phyloP scores from a whole-genome alignment of 768 basidiomycete species.

The Leccinum broughii region DNA sequence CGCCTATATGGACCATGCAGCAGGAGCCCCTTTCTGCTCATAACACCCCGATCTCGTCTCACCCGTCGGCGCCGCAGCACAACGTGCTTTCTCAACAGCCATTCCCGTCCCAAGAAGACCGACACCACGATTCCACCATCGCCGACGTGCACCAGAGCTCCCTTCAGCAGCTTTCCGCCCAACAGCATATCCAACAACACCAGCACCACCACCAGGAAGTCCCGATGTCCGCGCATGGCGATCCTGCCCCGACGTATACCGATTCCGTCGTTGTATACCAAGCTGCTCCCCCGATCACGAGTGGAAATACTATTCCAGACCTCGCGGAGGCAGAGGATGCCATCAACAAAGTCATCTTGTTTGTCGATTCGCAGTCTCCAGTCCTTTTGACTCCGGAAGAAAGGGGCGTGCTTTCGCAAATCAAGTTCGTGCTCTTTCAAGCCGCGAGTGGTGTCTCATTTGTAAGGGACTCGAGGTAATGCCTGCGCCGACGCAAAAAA shows the following conservation, averaged over 20 bases:
- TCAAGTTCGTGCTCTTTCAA: conserved; percentile 58
- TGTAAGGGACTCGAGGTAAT: conserved; percentile 34
- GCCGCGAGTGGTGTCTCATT: conserved; percentile 39
- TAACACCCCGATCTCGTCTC: conserved; percentile 34
- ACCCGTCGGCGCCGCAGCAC: conserved; percentile 29
- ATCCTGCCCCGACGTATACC: conserved; percentile 25
- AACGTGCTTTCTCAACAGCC: conserved; percentile 31
- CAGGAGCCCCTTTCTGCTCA: conserved; percentile 30
- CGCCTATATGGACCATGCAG: conserved; percentile 36
- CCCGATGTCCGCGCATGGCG: conserved; percentile 29
- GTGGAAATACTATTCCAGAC: conserved; percentile 38
- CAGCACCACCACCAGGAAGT: conserved; percentile 23
- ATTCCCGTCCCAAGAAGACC: conserved; percentile 29
- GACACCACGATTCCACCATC: conserved; percentile 28
- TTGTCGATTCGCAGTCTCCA: conserved; percentile 44
- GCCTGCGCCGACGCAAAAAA: not conserved
- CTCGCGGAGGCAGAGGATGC: conserved; percentile 54
- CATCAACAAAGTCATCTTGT: conserved; percentile 53
- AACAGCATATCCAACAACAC: conserved; percentile 31
- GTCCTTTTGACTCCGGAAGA: conserved; percentile 36
- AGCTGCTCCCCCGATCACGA: conserved; percentile 32
- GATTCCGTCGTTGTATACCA: conserved; percentile 36
- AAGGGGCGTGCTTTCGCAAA: conserved; percentile 42
- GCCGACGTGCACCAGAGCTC: conserved; percentile 29
- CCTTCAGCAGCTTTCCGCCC: conserved; percentile 32